These are phyloP conservation scores for Cladosporium sp. DNA, from an alignment of 2,329 filamentous ascomycete genomes.

Conservation along the genomic window DNA sequence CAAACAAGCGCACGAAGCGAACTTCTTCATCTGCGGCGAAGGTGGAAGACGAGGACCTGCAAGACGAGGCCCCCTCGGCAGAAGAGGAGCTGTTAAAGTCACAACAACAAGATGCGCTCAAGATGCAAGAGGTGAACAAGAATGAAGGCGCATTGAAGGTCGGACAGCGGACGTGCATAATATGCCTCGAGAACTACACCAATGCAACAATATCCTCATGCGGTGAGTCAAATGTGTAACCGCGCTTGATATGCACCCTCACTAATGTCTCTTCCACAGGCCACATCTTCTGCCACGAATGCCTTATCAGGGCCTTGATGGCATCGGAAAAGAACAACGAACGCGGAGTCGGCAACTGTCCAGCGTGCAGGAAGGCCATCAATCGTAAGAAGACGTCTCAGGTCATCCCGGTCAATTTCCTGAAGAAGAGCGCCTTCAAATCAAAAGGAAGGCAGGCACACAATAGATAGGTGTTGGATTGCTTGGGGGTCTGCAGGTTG, in stretches of 20 bases:
- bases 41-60: slow-evolving; percentile 15
- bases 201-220: slow-evolving; percentile 57
- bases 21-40: neutral
- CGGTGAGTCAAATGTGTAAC: slow-evolving; percentile 41
- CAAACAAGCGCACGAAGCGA: slow-evolving; percentile 5
- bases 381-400: slow-evolving; percentile 36
- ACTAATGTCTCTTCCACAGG: slow-evolving; percentile 34
- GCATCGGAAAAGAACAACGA: slow-evolving; percentile 49
- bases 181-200: slow-evolving; percentile 59
- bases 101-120: slow-evolving; percentile 23
- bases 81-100: slow-evolving; percentile 34
- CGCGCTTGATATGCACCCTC: neutral
- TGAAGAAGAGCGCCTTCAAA: slow-evolving; percentile 34
- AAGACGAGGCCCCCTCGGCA: slow-evolving; percentile 17
- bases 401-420: slow-evolving; percentile 36
- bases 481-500: neutral
- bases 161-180: slow-evolving; percentile 54
- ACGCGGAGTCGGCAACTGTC: slow-evolving; percentile 42
- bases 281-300: slow-evolving; percentile 61
- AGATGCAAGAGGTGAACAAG: slow-evolving; percentile 19
- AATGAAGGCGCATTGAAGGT: slow-evolving; percentile 25
- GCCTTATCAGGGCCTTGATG: slow-evolving; percentile 56
- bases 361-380: slow-evolving; percentile 42
- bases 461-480: neutral
- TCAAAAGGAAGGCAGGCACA: slow-evolving; percentile 9